A percentile compares a stretch with the other conserved stretches of the same genome.
Conservation (phyloP, 805 yeast genomes). For the Kuraishia floccosa region DNA sequence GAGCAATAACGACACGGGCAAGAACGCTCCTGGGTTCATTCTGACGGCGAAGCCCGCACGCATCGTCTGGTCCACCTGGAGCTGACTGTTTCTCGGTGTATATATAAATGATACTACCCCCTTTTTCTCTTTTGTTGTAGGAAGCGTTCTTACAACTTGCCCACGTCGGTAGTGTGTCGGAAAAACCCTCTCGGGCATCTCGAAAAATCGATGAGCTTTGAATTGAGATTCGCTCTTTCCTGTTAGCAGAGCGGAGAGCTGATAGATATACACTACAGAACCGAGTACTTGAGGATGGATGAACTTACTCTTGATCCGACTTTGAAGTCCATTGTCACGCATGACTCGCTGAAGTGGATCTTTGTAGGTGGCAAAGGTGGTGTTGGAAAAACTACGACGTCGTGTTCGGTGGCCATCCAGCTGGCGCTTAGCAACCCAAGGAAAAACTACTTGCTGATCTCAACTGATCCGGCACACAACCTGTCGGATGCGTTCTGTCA, state of each 20-base stretch:
- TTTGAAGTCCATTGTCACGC: conserved; percentile 49
- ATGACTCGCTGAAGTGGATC: conserved; percentile 81
- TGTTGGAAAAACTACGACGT: conserved; percentile 97
- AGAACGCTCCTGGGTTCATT: conserved; percentile 34
- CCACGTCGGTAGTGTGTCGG: too few species aligned
- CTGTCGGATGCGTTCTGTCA: conserved; percentile 97
- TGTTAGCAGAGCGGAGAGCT: too few species aligned
- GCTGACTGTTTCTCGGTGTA: neutral
- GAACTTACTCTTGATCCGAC: conserved; percentile 60
- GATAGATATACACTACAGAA: too few species aligned
- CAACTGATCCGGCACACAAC: conserved; percentile 98
- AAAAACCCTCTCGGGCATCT: too few species aligned
- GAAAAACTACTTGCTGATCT: conserved; percentile 78
- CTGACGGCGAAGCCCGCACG: conserved; percentile 7
- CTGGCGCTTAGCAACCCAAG: conserved; percentile 73
- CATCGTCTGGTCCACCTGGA: conserved; percentile 1
- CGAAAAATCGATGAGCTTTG: too few species aligned
- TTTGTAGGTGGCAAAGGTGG: conserved; percentile 99
- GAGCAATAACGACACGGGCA: conserved; percentile 58
- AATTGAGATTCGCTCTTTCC: too few species aligned
- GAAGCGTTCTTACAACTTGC: too few species aligned
- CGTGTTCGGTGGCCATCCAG: conserved; percentile 91
- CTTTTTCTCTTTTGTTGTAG: too few species aligned
- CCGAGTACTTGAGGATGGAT: too few species aligned
- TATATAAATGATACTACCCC: too few species aligned